These are phyloP conservation scores for Hydnomerulius pinastri DNA, from an alignment of 768 basidiomycete genomes.

Conservation along the genomic window DNA sequence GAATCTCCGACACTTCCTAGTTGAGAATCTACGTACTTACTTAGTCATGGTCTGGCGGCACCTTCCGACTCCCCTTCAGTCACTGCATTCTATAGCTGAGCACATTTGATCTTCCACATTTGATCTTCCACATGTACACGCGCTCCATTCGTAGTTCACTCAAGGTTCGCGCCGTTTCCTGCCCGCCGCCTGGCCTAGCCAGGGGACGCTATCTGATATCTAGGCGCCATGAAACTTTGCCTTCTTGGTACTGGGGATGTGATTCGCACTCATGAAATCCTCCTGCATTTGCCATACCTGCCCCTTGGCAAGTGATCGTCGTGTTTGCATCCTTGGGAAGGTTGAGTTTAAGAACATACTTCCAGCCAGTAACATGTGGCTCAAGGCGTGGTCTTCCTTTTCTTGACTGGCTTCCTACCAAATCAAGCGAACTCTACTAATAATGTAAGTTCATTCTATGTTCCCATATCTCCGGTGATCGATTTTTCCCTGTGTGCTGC, in stretches of 20 bases:
- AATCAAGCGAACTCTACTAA: background rate
- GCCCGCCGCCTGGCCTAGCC: background rate
- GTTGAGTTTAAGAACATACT: background rate
- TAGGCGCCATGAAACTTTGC: background rate
- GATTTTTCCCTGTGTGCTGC: background rate
- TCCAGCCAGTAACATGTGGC: constrained; percentile 17
- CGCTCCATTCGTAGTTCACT: no score
- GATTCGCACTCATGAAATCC: background rate
- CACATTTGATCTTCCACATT: no score
- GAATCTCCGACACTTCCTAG: constrained; percentile 5
- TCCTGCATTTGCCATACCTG: background rate
- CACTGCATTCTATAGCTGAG: background rate
- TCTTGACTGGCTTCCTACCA: background rate
- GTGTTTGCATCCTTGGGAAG: background rate
- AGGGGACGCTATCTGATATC: background rate
- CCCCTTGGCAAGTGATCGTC: no score
- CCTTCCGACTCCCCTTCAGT: background rate
- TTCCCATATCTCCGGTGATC: constrained; percentile 8
- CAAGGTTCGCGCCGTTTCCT: no score
- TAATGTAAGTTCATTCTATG: constrained; percentile 4
- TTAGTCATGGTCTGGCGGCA: no score
- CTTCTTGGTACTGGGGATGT: background rate
- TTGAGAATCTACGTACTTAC: no score
- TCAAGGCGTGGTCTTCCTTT: background rate
- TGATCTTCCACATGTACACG: no score